Base-by-base conservation (phyloP, 108 stramenopile species). In the Discostella stelligeroides region DNA sequence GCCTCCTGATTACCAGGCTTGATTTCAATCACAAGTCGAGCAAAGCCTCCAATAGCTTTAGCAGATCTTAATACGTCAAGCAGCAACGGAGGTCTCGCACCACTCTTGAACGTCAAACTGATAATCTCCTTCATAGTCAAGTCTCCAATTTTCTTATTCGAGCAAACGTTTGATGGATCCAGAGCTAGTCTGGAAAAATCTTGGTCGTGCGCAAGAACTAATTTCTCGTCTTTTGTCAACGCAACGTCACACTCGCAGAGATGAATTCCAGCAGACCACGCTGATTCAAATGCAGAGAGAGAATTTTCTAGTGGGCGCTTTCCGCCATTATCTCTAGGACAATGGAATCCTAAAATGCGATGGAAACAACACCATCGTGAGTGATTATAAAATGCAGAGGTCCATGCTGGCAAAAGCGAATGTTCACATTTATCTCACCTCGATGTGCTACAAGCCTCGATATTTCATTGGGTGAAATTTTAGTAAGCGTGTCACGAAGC, bases 181-280 rank as follows among this genome's bases (percentile, higher is more conserved):
- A 91, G 64, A 17, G 87, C 84, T 9, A 91, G 59, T 7, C 90
- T 82, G 7, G 70, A 63, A 66, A 91, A 91, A 45, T 88, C 83
- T 21, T 85, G 80, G 63, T 91, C 87, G 60, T 91, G 87, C 1
- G 86, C 87, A 28, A 91, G 37, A 1, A 91, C 82, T 15, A 91
- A 72, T 56, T 87, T 87, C 70, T 88, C 90, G 60, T 91, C 90
- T 65, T 86, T 85, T 13, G 90, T 91, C 50, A 91, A 60, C 17
- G 87, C 87, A 34, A 91, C 81, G 60, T 91, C 90, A 42, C 90
- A 91, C 58, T 91, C 90, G 60, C 90, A 88, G 0, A 91, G 75
- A 37, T 87, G 77, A 51, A 91, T 82, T 0, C 90, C 90, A 50
- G 68, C 79, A 23, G 79, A 79, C 90, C 90, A 91, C 24, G 90